Evolutionary conservation across 139 green algal species (phyloP).

Genomic region (Chlorella vulgaris): DNA sequence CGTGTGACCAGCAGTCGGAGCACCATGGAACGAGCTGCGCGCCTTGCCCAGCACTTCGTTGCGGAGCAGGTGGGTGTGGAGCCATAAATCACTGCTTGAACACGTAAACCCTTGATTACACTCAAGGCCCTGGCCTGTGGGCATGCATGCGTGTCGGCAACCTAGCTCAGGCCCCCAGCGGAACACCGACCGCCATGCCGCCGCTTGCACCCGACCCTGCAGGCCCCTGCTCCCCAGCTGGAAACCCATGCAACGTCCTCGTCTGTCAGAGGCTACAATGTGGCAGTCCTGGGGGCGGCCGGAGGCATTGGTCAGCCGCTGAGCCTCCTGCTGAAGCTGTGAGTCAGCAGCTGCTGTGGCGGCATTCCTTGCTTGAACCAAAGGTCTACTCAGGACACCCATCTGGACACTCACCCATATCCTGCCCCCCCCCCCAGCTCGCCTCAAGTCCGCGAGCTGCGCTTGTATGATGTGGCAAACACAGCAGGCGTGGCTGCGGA

Average conservation of each 20-base stretch:
- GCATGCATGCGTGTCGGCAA: too few relatives aligned
- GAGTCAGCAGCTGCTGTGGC: background rate
- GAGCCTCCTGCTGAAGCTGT: slow-evolving; percentile 87
- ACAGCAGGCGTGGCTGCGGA: slow-evolving; percentile 94
- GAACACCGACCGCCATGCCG: too few relatives aligned
- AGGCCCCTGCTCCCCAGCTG: background rate
- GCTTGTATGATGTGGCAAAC: slow-evolving; percentile 96
- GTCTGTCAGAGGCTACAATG: slow-evolving; percentile 34
- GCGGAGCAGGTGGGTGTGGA: background rate
- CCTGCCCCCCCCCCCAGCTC: slow-evolving; percentile 16
- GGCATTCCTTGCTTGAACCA: background rate
- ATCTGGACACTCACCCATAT: too few relatives aligned
- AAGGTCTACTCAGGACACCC: background rate
- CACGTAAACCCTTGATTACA: too few relatives aligned
- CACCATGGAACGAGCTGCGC: slow-evolving; percentile 15
- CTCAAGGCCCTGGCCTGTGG: too few relatives aligned
- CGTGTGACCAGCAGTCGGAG: too few relatives aligned
- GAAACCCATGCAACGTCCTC: background rate
- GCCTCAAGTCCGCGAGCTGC: slow-evolving; percentile 62
- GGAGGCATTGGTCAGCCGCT: slow-evolving; percentile 90
- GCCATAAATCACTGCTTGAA: too few relatives aligned
- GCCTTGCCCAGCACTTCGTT: slow-evolving; percentile 5
- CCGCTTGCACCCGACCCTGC: too few relatives aligned
- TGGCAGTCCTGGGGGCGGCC: slow-evolving; percentile 80
- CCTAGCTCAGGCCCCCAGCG: too few relatives aligned